Conservation (phyloP, 2,329 filamentous ascomycete species). For the Trichoderma breve region DNA sequence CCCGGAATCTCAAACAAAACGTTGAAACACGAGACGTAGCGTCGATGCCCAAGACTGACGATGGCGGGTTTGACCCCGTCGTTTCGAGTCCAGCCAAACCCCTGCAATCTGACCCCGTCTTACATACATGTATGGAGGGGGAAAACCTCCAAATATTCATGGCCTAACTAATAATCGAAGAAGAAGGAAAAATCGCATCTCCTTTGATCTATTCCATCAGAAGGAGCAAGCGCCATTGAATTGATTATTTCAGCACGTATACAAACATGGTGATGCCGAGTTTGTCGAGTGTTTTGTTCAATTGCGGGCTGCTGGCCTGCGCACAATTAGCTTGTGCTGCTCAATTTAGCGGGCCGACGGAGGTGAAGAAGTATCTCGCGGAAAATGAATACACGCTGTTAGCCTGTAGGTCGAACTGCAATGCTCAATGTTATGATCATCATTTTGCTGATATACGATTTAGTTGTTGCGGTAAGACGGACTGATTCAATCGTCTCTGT, state of each 20-base stretch:
- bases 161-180: not conserved
- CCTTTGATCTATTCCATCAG: not conserved
- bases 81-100: not conserved
- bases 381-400: conserved; percentile 29
- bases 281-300: conserved; percentile 1
- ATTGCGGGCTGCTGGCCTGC: conserved; percentile 7
- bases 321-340: conserved; percentile 8
- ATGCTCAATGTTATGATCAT: not conserved
- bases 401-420: conserved; percentile 32
- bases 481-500: not conserved
- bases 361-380: conserved; percentile 19
- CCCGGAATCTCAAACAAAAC: conserved; percentile 4
- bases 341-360: conserved; percentile 13
- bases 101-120: not conserved
- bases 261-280: not conserved
- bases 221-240: not conserved
- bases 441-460: not conserved
- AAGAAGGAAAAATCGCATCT: not conserved
- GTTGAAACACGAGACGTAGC: conserved; percentile 14
- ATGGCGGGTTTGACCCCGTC: not conserved
- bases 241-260: not conserved
- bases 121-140: not conserved
- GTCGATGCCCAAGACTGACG: not conserved
- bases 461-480: conserved; percentile 23
- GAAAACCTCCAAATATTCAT: not conserved